Base-by-base conservation (phyloP, 164 flowering plant genomes). In the Tetrastigma voinierianum region DNA sequence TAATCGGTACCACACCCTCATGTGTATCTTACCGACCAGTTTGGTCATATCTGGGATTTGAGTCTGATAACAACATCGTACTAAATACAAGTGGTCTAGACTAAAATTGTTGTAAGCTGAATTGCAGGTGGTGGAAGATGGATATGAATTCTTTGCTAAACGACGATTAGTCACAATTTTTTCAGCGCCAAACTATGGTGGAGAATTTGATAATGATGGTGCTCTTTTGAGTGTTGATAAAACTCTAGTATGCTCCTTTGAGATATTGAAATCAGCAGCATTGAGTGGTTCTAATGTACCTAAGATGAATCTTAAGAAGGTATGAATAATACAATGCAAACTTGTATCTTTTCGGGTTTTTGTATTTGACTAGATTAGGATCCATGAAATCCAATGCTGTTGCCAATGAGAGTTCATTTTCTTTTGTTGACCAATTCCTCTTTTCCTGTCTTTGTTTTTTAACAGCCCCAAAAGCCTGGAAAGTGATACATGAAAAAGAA, bases 171-270 rank as follows among this genome's bases (percentile, higher is more conserved):
- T 84, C 24, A 84, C 88, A 7, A 84, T 84, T 60, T 84, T 84
- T 70, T 84, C 88, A 15, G 88, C 88, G 59, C 84, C 88, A 52
- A 84, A 84, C 69, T 84, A 84, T 63, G 88, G 86, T 46, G 88
- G 88, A 10, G 88, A 84, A 62, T 84, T 84, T 61, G 88, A 84
- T 75, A 84, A 84, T 69, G 88, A 80, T 0, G 88, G 88, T 72
- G 88, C 88, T 67, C 23, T 82, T 32, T 72, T 82, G 75, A 84
- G 88, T 59, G 88, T 84, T 21, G 85, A 84, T 54, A 76, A 80
- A 51, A 62, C 69, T 51, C 66, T 84, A 16, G 71, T 80, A 18
- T 84, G 88, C 69, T 82, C 88, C 46, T 84, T 84, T 62, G 84
- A 80, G 72, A 84, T 84, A 69, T 64, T 84, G 70, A 84, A 84